Evolutionary conservation across 2,329 filamentous ascomycete species (phyloP), one percentile per base, ranked within the genome.

Genomic region (Paecilomyces dactylethromorphus): DNA sequence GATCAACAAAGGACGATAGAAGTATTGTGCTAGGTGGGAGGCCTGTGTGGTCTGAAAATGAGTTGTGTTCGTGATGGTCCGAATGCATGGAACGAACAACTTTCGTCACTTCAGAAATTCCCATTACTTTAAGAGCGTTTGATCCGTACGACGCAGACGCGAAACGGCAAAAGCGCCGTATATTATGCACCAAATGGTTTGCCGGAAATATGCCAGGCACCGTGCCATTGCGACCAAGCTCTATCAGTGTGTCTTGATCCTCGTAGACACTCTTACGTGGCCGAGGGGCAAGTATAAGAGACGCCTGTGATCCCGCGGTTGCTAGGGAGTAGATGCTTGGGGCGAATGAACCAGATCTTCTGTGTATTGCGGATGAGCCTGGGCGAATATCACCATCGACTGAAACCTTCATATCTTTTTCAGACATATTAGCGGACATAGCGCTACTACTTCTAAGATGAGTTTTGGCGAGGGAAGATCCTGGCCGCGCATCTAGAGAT

Each of bases 1-100:
- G 81, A 65, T 91, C 87, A 49, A 88, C 83, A 66, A 88, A 90
- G 0, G 88, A 90, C 0, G 87, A 87, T 2, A 91, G 74, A 1
- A 91, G 68, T 66, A 83, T 74, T 22, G 78, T 78, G 10, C 77
- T 77, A 18, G 76, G 66, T 6, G 78, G 70, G 56, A 81, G 62
- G 52, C 79, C 70, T 29, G 77, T 76, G 62, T 79, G 71, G 24
- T 73, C 70, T 7, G 75, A 77, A 60, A 79, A 80, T 3, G 76
- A 78, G 58, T 68, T 72, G 57, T 80, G 78, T 54, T 79, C 77
- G 54, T 75, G 74, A 61, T 73, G 72, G 21, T 77, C 67, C 15
- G 70, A 64, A 35, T 70, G 64, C 35, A 67, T 66, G 31, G 63
- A 64, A 7, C 71, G 68, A 31, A 72, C 64, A 13, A 60, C 67